Conservation (phyloP, 176 grass and related monocot genomes). For the Raddia distichophylla region DNA sequence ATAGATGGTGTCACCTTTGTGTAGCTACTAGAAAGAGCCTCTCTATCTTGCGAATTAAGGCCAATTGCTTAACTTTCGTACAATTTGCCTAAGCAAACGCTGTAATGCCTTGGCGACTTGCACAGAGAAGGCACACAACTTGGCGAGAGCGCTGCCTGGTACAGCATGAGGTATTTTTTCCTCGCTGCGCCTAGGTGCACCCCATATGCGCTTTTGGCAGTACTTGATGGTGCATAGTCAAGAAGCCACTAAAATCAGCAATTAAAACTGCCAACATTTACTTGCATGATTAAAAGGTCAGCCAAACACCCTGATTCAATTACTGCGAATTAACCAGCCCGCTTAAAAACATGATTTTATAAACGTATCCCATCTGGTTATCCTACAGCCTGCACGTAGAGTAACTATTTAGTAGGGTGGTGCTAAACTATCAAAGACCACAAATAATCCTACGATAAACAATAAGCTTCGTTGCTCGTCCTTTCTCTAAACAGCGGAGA, state of each 20-base stretch:
- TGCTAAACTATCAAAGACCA: neutral
- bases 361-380: neutral
- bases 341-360: neutral
- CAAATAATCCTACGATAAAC: neutral
- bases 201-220: too few species aligned
- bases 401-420: neutral
- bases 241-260: constrained; percentile 7
- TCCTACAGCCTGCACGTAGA: neutral
- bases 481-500: too few species aligned
- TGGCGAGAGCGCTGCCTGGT: too few species aligned
- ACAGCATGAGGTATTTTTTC: too few species aligned
- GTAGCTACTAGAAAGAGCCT: too few species aligned
- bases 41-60: too few species aligned
- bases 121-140: too few species aligned
- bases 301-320: neutral
- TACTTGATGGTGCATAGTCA: neutral
- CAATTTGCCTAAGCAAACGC: too few species aligned
- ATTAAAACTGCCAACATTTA: neutral
- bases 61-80: too few species aligned
- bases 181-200: too few species aligned
- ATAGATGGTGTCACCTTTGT: neutral
- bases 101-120: too few species aligned
- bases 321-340: neutral
- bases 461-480: too few species aligned
- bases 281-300: neutral